Percentiles rank a stretch among this genome's conserved stretches.
Conservation (phyloP, 176 grass and related monocot genomes). For the Tillandsia fasciculata region DNA sequence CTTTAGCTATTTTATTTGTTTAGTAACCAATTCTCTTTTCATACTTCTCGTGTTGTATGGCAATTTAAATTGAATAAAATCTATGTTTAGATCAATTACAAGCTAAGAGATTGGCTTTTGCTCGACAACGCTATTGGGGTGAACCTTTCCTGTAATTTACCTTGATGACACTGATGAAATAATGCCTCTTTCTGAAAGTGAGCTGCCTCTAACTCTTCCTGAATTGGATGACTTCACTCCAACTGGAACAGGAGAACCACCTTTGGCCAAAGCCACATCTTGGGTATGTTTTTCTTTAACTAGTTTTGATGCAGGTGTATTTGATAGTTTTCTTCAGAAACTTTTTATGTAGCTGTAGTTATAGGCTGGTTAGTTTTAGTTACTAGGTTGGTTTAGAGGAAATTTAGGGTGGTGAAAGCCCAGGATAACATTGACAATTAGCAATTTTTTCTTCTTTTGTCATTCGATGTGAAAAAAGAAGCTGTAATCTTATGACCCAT, state of each 20-base stretch:
- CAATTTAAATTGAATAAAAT: not conserved
- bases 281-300: constrained; percentile 49
- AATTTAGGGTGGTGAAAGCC: no score
- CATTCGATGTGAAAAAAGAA: no score
- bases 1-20: no score
- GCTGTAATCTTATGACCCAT: no score
- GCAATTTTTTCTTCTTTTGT: no score
- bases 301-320: not conserved
- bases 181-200: constrained; percentile 57
- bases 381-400: not conserved
- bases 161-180: constrained; percentile 68
- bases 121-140: constrained; percentile 91
- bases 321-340: no score
- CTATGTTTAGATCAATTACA: constrained; percentile 75
- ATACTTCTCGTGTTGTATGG: no score
- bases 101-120: constrained; percentile 98
- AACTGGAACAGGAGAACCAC: constrained; percentile 87
- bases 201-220: constrained; percentile 81
- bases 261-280: constrained; percentile 76
- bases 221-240: constrained; percentile 96
- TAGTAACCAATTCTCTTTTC: no score
- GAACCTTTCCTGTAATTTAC: constrained; percentile 89
- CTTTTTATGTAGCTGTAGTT: not conserved
- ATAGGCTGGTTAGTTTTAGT: not conserved
- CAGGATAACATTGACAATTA: no score